These are phyloP conservation scores for Saccharomyces hybrid DNA, from an alignment of 1,139 yeast genomes.

Conservation along the genomic window DNA sequence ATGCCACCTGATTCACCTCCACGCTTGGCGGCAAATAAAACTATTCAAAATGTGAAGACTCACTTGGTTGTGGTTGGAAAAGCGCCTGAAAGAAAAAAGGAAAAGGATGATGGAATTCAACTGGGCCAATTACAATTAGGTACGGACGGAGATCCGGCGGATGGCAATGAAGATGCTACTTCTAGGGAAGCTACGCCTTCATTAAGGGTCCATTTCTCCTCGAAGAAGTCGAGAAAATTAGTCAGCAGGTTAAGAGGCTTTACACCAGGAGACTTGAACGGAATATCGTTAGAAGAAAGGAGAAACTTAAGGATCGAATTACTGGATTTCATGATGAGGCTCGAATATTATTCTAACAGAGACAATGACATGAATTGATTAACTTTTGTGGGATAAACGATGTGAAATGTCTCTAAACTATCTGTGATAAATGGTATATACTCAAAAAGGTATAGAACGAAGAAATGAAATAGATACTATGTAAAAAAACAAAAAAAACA, in stretches of 20 bases:
- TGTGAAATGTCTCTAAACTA: not conserved
- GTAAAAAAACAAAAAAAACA: not conserved
- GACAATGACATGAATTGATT: not conserved
- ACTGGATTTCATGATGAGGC: conserved; percentile 22
- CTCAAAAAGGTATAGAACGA: not conserved
- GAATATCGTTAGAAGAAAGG: conserved; percentile 19
- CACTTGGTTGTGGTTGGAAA: not conserved
- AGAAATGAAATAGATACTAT: not conserved
- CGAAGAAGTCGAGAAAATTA: conserved; percentile 18
- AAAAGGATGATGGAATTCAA: not conserved
- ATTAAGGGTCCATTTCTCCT: conserved; percentile 17
- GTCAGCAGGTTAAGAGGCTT: conserved; percentile 16
- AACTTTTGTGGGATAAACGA: not conserved
- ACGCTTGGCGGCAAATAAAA: not conserved
- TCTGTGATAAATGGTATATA: too few species aligned
- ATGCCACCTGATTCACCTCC: not conserved
- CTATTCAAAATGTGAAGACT: not conserved
- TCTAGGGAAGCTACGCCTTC: conserved; percentile 10
- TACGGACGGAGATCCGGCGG: not conserved
- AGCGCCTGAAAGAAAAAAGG: not conserved
- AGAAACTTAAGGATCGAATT: conserved; percentile 22
- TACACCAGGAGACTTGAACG: conserved; percentile 12
- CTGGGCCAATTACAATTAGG: not conserved
- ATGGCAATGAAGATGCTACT: conserved; percentile 3
- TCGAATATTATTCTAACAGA: conserved; percentile 13